A percentile compares a stretch with the other conserved stretches of the same genome.
phyloP scores from a whole-genome alignment of 805 yeast genomes.

The Saccharomycopsis microspora region DNA sequence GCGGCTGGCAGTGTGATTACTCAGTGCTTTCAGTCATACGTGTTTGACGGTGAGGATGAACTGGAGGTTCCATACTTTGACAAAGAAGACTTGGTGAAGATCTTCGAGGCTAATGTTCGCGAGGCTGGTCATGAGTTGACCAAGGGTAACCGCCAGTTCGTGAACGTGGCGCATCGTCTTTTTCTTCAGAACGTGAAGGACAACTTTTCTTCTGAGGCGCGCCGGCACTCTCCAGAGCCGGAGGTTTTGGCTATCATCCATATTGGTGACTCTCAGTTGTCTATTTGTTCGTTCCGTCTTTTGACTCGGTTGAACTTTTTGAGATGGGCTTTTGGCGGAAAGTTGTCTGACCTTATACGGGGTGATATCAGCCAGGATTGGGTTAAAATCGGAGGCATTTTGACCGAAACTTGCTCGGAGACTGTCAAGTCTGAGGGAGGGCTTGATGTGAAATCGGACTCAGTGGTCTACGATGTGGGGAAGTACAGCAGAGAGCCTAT shows the following conservation, averaged over 20 bases:
- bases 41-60: slow-evolving; percentile 25
- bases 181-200: slow-evolving; percentile 36
- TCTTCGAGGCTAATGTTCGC: slow-evolving; percentile 32
- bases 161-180: slow-evolving; percentile 50
- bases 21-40: slow-evolving; percentile 11
- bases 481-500: background rate
- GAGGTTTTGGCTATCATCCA: background rate
- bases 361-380: background rate
- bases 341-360: background rate
- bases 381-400: background rate
- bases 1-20: slow-evolving; percentile 12
- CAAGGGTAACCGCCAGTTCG: slow-evolving; percentile 50
- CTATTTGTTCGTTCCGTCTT: background rate
- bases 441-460: background rate
- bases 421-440: background rate
- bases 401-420: background rate
- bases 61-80: slow-evolving; percentile 43
- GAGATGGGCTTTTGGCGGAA: slow-evolving; percentile 13
- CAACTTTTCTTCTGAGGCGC: slow-evolving; percentile 22
- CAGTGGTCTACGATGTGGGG: background rate
- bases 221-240: background rate
- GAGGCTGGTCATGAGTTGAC: slow-evolving; percentile 46
- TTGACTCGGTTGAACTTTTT: slow-evolving; percentile 7
- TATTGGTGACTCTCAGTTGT: slow-evolving; percentile 1
- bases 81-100: slow-evolving; percentile 32